phyloP scores from a whole-genome alignment of 1,139 yeast species.

The Blastobotrys malaysiensis region DNA sequence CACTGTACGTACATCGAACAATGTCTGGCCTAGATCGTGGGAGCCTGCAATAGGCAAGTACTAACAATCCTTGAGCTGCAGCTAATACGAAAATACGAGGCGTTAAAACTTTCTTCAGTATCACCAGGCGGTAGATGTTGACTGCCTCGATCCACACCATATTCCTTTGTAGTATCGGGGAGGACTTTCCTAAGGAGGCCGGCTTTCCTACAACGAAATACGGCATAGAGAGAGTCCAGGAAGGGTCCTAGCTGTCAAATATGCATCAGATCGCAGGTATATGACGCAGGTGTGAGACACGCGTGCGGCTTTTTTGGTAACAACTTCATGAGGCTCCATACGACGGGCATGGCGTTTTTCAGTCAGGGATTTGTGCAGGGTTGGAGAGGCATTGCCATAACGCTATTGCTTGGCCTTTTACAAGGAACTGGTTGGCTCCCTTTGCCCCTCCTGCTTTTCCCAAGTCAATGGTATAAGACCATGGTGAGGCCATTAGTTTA shows the following conservation, averaged over 20 bases:
- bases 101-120: too few species aligned
- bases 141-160: neutral
- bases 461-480: neutral
- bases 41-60: too few species aligned
- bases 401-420: neutral
- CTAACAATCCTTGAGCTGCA: neutral
- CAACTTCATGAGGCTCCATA: neutral
- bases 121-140: too few species aligned
- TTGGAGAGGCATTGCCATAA: neutral
- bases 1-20: too few species aligned
- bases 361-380: neutral
- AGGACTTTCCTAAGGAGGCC: neutral
- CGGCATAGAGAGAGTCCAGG: neutral
- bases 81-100: neutral
- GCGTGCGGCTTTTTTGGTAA: neutral
- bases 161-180: neutral
- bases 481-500: neutral
- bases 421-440: neutral
- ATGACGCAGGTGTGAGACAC: neutral
- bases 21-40: too few species aligned
- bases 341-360: neutral
- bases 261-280: neutral
- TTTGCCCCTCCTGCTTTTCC: neutral
- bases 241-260: neutral
- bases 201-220: neutral